phyloP scores from a whole-genome alignment of 257 asterid genomes.

The Mitragyna speciosa region DNA sequence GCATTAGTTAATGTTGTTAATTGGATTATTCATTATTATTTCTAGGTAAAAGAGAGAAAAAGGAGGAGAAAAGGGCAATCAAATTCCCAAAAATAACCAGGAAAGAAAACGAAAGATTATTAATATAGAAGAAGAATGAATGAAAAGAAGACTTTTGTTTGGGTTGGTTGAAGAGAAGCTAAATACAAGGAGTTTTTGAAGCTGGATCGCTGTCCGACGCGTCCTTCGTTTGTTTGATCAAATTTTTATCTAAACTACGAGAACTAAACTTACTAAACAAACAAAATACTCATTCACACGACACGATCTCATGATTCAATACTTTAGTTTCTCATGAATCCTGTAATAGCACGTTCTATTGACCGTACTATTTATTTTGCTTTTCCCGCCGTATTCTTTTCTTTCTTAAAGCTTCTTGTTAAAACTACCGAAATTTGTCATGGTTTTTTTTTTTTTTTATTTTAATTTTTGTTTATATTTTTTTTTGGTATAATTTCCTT shows the following conservation, averaged over 20 bases:
- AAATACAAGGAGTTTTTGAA: conserved; percentile 47
- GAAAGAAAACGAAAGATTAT: neutral
- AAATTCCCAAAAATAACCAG: neutral
- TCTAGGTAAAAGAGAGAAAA: neutral
- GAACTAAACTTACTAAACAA: neutral
- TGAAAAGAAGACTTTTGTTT: neutral
- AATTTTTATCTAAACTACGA: too few species aligned
- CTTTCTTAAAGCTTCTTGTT: neutral
- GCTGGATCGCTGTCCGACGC: conserved; percentile 24
- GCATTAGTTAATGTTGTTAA: neutral
- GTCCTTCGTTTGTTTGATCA: neutral
- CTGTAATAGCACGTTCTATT: too few species aligned
- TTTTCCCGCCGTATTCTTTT: neutral
- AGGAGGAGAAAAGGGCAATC: neutral
- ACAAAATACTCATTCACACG: too few species aligned
- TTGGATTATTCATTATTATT: neutral
- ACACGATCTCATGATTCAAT: neutral
- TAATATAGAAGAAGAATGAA: neutral
- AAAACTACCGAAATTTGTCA: neutral
- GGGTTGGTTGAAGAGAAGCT: conserved; percentile 29
- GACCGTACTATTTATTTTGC: too few species aligned
- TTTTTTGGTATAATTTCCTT: neutral
- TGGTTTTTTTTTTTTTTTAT: neutral
- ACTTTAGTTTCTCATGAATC: too few species aligned
- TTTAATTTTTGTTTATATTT: too few species aligned